Percentiles rank a stretch among this genome's conserved stretches.
phyloP scores from a whole-genome alignment of 2,329 filamentous ascomycete genomes.

The Epichloe hybrida region DNA sequence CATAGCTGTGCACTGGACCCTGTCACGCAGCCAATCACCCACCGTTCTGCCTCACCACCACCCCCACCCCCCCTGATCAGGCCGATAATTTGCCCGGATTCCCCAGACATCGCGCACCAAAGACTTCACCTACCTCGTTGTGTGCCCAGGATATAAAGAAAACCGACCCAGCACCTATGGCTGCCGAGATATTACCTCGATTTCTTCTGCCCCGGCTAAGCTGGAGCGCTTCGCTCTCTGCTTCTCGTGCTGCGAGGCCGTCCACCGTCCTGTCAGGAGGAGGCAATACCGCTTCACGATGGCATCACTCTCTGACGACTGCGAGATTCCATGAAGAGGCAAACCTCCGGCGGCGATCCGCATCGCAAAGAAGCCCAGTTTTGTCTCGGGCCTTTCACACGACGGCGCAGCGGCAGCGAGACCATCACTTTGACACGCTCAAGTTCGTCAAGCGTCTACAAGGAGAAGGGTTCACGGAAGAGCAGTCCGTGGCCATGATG shows the following conservation, averaged over 20 bases:
- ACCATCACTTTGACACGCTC: constrained; percentile 96
- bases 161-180: constrained; percentile 10
- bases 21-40: constrained; percentile 3
- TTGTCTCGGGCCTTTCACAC: constrained; percentile 49
- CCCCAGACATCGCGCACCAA: not conserved
- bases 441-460: constrained; percentile 90
- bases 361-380: constrained; percentile 9
- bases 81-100: constrained; percentile 1
- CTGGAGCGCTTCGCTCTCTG: constrained; percentile 27
- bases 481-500: constrained; percentile 97
- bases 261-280: constrained; percentile 8
- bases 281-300: constrained; percentile 5
- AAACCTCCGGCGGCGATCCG: constrained; percentile 4
- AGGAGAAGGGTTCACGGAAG: constrained; percentile 86
- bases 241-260: constrained; percentile 11
- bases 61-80: constrained; percentile 5
- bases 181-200: constrained; percentile 31
- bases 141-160: too few species aligned
- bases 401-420: constrained; percentile 43
- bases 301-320: not conserved
- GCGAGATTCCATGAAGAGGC: not conserved
- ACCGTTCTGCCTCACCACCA: constrained; percentile 4
- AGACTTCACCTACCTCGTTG: not conserved
- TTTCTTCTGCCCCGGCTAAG: constrained; percentile 44
- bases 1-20: not conserved